Evolutionary conservation across 257 asterid genomes (phyloP).

Genomic region (Nicotiana noctiflora): DNA sequence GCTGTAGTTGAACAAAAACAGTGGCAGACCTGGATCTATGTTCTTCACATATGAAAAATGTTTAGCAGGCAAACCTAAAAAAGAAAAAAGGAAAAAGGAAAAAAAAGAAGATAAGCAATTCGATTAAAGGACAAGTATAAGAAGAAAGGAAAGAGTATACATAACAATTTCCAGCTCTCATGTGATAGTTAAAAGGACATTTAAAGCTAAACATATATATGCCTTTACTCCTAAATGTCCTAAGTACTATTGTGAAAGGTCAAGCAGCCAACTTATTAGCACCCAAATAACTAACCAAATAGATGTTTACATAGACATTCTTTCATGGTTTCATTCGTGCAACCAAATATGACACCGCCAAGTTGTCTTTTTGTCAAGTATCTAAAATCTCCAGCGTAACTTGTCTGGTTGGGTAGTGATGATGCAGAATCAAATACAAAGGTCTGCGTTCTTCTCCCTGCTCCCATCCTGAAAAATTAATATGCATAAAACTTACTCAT

Average conservation of each 20-base stretch:
- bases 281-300: constrained; percentile 24
- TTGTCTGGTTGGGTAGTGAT: constrained; percentile 6
- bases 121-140: neutral
- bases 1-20: constrained; percentile 69
- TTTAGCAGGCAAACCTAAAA: constrained; percentile 59
- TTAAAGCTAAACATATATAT: neutral
- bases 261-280: neutral
- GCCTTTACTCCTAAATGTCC: neutral
- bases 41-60: constrained; percentile 61
- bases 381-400: constrained; percentile 1
- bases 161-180: neutral
- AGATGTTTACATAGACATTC: constrained; percentile 26
- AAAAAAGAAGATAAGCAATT: neutral
- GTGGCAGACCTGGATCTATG: constrained; percentile 65
- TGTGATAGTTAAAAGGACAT: neutral
- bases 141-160: neutral
- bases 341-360: constrained; percentile 40
- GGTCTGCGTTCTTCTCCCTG: constrained; percentile 25
- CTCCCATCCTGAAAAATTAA: constrained; percentile 38
- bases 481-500: neutral
- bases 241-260: neutral
- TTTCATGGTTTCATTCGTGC: constrained; percentile 26
- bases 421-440: constrained; percentile 14
- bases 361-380: constrained; percentile 23
- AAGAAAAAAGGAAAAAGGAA: neutral